phyloP scores from a whole-genome alignment of 1,284 basidiomycete genomes.

The Gyrodon tennesseensis region DNA sequence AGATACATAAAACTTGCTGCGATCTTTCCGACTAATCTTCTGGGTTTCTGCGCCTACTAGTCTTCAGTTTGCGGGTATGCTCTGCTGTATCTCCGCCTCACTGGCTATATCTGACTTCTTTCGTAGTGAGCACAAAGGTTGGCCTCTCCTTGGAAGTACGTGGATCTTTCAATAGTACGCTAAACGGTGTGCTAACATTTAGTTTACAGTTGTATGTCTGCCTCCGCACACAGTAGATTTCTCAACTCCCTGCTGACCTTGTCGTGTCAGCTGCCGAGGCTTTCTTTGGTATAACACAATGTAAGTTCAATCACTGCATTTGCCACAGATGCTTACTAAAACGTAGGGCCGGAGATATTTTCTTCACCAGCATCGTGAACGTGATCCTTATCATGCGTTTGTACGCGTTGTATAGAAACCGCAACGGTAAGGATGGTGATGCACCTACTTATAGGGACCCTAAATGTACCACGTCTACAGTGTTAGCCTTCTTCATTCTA shows the following conservation, averaged over 20 bases:
- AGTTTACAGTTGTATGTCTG: slow-evolving; percentile 13
- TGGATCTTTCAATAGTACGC: background rate
- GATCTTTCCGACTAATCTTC: background rate
- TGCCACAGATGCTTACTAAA: background rate
- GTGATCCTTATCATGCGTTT: slow-evolving; percentile 17
- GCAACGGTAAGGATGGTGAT: slow-evolving; percentile 9
- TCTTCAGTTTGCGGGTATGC: background rate
- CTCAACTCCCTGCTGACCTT: background rate
- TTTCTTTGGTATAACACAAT: slow-evolving; percentile 12
- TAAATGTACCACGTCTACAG: background rate
- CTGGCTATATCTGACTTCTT: background rate
- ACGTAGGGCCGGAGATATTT: slow-evolving; percentile 11
- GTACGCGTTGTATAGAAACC: slow-evolving; percentile 16
- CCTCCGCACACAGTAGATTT: background rate
- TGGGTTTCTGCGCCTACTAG: background rate
- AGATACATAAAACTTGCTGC: background rate
- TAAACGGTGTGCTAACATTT: background rate
- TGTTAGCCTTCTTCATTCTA: slow-evolving; percentile 10
- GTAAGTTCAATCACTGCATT: background rate
- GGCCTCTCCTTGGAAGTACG: slow-evolving; percentile 1
- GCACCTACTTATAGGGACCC: background rate
- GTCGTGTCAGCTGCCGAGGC: slow-evolving; percentile 1
- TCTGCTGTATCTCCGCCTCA: background rate
- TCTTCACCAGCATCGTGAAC: slow-evolving; percentile 15
- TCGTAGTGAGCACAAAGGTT: background rate